Conservation (phyloP, 192 early-diverging fungal genomes). For the Coemansia reversa region DNA sequence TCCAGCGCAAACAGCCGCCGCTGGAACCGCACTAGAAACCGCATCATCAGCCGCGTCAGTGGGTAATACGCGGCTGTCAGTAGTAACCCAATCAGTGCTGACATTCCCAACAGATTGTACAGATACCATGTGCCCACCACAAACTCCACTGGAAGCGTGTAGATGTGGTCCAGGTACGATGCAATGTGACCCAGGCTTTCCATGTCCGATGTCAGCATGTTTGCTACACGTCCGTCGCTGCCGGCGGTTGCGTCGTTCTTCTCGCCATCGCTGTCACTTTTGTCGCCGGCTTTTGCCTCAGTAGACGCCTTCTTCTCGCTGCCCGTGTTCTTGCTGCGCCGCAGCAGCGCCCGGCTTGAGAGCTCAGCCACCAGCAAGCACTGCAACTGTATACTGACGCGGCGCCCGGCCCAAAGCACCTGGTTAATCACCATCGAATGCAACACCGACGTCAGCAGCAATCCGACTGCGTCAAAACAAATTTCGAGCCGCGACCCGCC, state of each 20-base stretch:
- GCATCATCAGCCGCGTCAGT: conserved; percentile 56
- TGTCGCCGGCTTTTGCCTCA: conserved; percentile 16
- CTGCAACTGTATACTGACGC: conserved; percentile 61
- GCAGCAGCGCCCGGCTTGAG: conserved; percentile 62
- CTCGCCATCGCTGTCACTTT: conserved; percentile 24
- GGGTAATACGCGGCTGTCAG: conserved; percentile 68
- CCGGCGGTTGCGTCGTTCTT: conserved; percentile 26
- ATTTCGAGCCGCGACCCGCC: conserved; percentile 11
- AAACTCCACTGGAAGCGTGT: conserved; percentile 67
- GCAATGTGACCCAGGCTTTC: conserved; percentile 62
- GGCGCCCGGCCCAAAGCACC: conserved; percentile 68
- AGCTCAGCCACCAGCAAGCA: conserved; percentile 67
- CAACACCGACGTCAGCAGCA: conserved; percentile 57
- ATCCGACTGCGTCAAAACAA: conserved; percentile 60
- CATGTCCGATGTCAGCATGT: conserved; percentile 73
- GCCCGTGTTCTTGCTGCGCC: conserved; percentile 55
- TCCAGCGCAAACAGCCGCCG: conserved; percentile 55
- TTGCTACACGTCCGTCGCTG: conserved; percentile 63
- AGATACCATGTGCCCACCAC: conserved; percentile 68
- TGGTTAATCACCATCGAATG: conserved; percentile 59
- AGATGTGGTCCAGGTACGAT: conserved; percentile 62
- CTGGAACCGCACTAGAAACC: conserved; percentile 58
- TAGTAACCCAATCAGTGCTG: conserved; percentile 77
- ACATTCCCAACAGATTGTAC: conserved; percentile 73
- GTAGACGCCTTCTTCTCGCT: not conserved